Percentiles rank a stretch among this genome's conserved stretches.
Evolutionary conservation across 73 alveolate genomes (phyloP).

Genomic region (Paraurostyla sp.): DNA sequence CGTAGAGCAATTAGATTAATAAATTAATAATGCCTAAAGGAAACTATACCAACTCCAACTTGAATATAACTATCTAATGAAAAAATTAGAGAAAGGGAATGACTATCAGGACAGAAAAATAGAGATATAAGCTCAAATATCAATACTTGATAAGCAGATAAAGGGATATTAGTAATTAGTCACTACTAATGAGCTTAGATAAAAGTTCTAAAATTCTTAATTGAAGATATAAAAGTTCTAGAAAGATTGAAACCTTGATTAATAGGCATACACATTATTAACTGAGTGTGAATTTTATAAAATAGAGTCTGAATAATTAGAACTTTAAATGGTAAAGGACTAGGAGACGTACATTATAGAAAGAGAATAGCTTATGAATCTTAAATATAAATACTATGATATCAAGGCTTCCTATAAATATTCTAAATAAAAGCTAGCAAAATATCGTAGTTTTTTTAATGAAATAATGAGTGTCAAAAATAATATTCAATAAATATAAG

Average conservation of each 20-base stretch:
- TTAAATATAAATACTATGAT: neutral
- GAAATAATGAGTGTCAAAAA: neutral
- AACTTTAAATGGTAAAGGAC: neutral
- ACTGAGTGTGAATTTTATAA: conserved; percentile 12
- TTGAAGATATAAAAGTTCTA: neutral
- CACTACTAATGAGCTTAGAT: neutral
- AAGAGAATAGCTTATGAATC: neutral
- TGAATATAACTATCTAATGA: neutral
- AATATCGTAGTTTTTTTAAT: neutral
- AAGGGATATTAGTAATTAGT: neutral
- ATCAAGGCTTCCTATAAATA: neutral
- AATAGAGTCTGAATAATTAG: neutral
- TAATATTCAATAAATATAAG: neutral
- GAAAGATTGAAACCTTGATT: neutral
- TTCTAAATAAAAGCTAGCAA: neutral
- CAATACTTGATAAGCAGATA: neutral
- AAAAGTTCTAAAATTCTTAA: neutral
- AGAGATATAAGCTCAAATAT: neutral
- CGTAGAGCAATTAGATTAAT: neutral
- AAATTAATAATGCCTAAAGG: neutral
- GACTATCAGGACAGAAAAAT: neutral
- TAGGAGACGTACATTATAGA: neutral
- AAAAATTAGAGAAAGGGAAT: neutral
- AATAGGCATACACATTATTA: neutral
- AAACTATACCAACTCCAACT: neutral